These are phyloP conservation scores for Colletotrichum chlorophyti DNA, from an alignment of 2,329 filamentous ascomycete genomes.

Conservation along the genomic window DNA sequence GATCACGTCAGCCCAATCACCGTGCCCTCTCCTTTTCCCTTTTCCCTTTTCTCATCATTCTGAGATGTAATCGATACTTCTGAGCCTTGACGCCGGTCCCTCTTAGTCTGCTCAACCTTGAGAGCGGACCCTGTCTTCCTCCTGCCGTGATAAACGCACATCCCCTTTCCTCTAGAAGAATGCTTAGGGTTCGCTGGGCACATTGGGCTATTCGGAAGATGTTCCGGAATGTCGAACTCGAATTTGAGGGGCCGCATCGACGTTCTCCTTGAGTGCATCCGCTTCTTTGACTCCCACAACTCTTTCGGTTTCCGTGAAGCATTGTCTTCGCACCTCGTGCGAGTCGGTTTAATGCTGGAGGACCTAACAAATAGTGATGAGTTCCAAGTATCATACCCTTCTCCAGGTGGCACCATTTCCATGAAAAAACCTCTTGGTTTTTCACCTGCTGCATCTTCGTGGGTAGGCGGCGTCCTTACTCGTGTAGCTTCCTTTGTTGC, in stretches of 20 bases:
- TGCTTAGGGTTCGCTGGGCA: conserved; percentile 57
- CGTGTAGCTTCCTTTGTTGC: conserved; percentile 53
- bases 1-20: not conserved
- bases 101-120: conserved; percentile 4
- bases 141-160: conserved; percentile 59
- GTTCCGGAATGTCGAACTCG: conserved; percentile 57
- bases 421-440: conserved; percentile 51
- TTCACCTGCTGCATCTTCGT: conserved; percentile 44
- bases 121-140: conserved; percentile 28
- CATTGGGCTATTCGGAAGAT: conserved; percentile 57
- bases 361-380: not conserved
- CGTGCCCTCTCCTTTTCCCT: not conserved
- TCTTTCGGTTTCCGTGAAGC: conserved; percentile 36
- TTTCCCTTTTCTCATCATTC: not conserved
- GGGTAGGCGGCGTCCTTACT: conserved; percentile 53
- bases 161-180: conserved; percentile 49
- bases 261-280: conserved; percentile 30
- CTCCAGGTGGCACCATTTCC: conserved; percentile 41
- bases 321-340: conserved; percentile 32
- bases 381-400: conserved; percentile 20
- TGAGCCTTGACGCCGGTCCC: conserved; percentile 23
- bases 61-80: conserved; percentile 27
- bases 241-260: conserved; percentile 38
- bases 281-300: conserved; percentile 44
- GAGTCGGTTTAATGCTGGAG: not conserved